Evolutionary conservation across 768 basidiomycete genomes (phyloP).

Genomic region (Trametopsis cervina): DNA sequence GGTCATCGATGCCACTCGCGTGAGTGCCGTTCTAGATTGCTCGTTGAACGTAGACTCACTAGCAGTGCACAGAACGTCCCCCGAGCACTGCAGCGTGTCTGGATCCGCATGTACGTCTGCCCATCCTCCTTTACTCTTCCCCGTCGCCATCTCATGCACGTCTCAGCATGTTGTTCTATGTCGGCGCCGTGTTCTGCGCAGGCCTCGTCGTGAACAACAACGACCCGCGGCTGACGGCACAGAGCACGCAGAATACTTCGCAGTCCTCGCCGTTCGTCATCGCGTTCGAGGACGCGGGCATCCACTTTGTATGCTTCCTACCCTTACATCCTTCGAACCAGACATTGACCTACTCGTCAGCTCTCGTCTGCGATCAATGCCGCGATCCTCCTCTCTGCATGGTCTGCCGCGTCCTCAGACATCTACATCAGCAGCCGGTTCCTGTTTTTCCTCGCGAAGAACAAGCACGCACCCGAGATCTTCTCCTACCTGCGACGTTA

Average conservation of each 20-base stretch:
- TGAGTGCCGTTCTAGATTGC: conserved; percentile 3
- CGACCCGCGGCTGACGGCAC: conserved; percentile 25
- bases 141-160: neutral
- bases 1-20: conserved; percentile 23
- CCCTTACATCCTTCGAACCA: conserved; percentile 6
- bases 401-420: conserved; percentile 49
- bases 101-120: conserved; percentile 20
- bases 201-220: conserved; percentile 34
- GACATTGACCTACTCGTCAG: conserved; percentile 5
- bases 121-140: neutral
- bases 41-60: neutral
- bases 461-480: conserved; percentile 30
- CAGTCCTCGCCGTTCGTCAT: conserved; percentile 41
- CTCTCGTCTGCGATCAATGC: conserved; percentile 34
- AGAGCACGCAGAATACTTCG: conserved; percentile 26
- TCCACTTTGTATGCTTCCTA: conserved; percentile 27
- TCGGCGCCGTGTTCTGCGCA: conserved; percentile 34
- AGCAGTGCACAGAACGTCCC: conserved; percentile 19
- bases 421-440: conserved; percentile 42
- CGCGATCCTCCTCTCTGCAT: conserved; percentile 43
- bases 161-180: conserved; percentile 33
- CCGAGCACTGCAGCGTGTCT: conserved; percentile 20
- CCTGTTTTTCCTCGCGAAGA: conserved; percentile 47
- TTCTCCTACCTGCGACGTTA: conserved; percentile 18
- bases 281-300: conserved; percentile 35